phyloP scores from a whole-genome alignment of 192 early-diverging fungal species.

The Spinellus fusiger region DNA sequence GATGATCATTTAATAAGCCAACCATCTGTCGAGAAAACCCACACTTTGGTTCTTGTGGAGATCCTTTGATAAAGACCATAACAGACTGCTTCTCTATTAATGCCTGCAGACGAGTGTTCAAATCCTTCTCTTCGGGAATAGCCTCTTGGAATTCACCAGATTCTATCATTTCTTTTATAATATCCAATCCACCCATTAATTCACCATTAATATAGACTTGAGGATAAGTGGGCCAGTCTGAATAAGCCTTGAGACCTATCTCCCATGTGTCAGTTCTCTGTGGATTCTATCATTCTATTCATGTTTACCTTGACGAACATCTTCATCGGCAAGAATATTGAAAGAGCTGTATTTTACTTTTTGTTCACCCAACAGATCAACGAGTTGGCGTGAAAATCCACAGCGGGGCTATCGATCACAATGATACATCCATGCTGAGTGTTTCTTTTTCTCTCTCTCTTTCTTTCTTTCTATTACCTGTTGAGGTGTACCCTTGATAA shows the following conservation, averaged over 20 bases:
- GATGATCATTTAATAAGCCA: constrained; percentile 66
- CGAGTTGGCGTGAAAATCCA: constrained; percentile 80
- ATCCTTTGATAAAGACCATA: constrained; percentile 98
- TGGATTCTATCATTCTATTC: constrained; percentile 43
- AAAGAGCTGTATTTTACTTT: constrained; percentile 77
- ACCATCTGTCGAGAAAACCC: constrained; percentile 86
- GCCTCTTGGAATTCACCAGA: constrained; percentile 83
- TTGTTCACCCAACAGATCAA: constrained; percentile 74
- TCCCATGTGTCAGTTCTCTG: neutral
- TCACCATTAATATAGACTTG: constrained; percentile 95
- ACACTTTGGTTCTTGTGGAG: constrained; percentile 84
- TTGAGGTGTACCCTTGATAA: constrained; percentile 87
- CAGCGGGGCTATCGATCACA: constrained; percentile 67
- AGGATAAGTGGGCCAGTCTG: constrained; percentile 92
- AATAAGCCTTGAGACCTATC: constrained; percentile 23
- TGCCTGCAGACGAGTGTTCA: constrained; percentile 67
- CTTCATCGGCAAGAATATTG: constrained; percentile 86
- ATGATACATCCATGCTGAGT: neutral
- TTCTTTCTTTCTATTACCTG: constrained; percentile 10
- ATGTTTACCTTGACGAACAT: constrained; percentile 85
- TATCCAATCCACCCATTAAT: constrained; percentile 94
- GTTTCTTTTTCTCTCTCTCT: constrained; percentile 14
- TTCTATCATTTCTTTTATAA: constrained; percentile 82
- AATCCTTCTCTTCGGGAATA: constrained; percentile 71
- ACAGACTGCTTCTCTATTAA: constrained; percentile 63